Evolutionary conservation across 306 rosid species (phyloP).

Genomic region (Gleditsia sinensis): DNA sequence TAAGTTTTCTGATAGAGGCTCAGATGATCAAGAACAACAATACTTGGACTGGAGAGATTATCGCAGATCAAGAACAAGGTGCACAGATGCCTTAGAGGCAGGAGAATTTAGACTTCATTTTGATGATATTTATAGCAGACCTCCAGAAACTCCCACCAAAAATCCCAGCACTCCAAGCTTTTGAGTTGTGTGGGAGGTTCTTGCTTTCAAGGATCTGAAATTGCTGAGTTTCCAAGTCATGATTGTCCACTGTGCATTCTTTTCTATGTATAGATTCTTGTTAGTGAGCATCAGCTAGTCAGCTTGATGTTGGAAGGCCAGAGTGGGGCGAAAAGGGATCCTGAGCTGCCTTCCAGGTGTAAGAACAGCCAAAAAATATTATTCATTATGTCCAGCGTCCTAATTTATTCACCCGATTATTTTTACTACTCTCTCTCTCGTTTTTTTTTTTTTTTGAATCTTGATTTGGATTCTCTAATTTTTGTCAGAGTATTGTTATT

Average conservation of each 20-base stretch:
- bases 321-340: not conserved
- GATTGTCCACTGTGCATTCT: slow-evolving; percentile 53
- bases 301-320: slow-evolving; percentile 37
- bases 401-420: not conserved
- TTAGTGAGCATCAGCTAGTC: slow-evolving; percentile 35
- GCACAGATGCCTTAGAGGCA: slow-evolving; percentile 59
- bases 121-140: slow-evolving; percentile 69
- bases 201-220: slow-evolving; percentile 35
- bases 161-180: slow-evolving; percentile 43
- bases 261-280: slow-evolving; percentile 72
- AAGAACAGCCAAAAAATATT: not conserved
- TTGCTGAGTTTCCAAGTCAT: slow-evolving; percentile 43
- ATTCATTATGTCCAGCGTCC: not conserved
- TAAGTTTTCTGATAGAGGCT: slow-evolving; percentile 60
- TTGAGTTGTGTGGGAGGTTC: slow-evolving; percentile 47
- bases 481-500: too few relatives aligned
- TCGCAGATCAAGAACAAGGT: slow-evolving; percentile 47
- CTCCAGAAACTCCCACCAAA: slow-evolving; percentile 55
- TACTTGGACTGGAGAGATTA: slow-evolving; percentile 50
- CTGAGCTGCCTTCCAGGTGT: slow-evolving; percentile 37
- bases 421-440: too few relatives aligned
- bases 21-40: slow-evolving; percentile 62
- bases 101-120: slow-evolving; percentile 71
- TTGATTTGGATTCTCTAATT: too few relatives aligned
- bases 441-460: too few relatives aligned